Base-by-base conservation (phyloP, 2,329 filamentous ascomycete genomes). In the Hyphodiscus sp. region DNA sequence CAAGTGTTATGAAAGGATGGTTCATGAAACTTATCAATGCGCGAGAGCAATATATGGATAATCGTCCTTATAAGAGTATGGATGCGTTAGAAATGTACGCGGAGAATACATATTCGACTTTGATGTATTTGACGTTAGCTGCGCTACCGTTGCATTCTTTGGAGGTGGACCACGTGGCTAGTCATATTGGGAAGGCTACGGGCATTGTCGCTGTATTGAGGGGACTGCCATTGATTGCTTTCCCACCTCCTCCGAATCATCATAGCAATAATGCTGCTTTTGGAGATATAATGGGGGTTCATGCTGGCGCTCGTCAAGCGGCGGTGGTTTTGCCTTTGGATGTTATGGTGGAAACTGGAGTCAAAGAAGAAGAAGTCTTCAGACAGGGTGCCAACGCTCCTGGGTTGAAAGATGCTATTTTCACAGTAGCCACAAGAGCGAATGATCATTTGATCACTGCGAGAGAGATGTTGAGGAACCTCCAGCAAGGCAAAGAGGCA, bases 391-490 rank as follows among this genome's bases (percentile, higher is more conserved):
- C 87, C 0, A 73, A 81, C n/a, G 92, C 92, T 0, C 76, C 82
- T 0, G 91, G 91, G 0, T 76, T 97, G 18, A 84, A 87, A 56
- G 92, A 99, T 69, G 92, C 91, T 2, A 83, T 97, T 0, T 99
- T 97, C 70, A 80, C 83, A 3, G 89, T 99, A 15, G 94, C 94
- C 0, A 99, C 94, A 0, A 82, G 92, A 41, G 94, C 94, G 7
- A 95, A 95, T 66, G 94, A 99, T 68, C 94, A 99, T 70, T 76
- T 99, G 33, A 95, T 96, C 61, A 97, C 92, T 0, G 92, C 88
- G 1, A 78, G 91, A 55, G 89, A 96, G 68, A 96, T 99, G 91
- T 71, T 97, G 56, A 85, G 83, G 65, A 89, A 88, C 63, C 73
- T 96, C 19, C 82, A 82, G 51, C 83, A 82, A 3, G 89, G 91